phyloP scores from a whole-genome alignment of 2,329 filamentous ascomycete species.

The Sclerotinia spermophila region DNA sequence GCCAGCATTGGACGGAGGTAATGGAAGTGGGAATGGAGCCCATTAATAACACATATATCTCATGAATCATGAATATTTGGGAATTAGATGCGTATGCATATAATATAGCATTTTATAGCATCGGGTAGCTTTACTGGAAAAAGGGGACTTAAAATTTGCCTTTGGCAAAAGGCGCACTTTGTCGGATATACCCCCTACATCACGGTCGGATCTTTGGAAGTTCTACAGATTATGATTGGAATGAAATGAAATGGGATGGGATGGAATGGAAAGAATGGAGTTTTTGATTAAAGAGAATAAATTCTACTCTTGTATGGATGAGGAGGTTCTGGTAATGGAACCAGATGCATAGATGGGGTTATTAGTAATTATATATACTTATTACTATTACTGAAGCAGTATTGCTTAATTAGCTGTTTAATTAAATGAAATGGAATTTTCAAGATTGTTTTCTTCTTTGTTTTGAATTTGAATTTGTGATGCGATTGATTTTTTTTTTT shows the following conservation, averaged over 20 bases:
- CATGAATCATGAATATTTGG: not conserved
- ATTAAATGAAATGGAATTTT: not conserved
- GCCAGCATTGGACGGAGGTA: conserved; percentile 23
- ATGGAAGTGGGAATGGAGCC: not conserved
- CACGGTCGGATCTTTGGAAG: conserved; percentile 7
- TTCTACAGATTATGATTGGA: too few relatives aligned
- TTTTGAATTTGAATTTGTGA: not conserved
- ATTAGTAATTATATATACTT: not conserved
- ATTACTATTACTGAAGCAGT: not conserved
- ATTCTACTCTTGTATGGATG: conserved; percentile 1
- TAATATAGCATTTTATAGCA: not conserved
- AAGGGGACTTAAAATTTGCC: not conserved
- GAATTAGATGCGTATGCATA: not conserved
- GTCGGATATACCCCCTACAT: conserved; percentile 5
- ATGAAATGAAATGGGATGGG: not conserved
- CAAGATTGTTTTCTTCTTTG: not conserved
- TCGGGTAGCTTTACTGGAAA: not conserved
- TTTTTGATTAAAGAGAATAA: not conserved
- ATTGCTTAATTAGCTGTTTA: not conserved
- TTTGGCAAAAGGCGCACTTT: not conserved
- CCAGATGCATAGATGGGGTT: not conserved
- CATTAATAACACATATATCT: not conserved
- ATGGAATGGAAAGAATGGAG: not conserved
- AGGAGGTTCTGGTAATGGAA: too few relatives aligned
- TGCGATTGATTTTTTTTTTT: not conserved